Percentiles rank a stretch among this genome's conserved stretches.
Evolutionary conservation across 1,284 basidiomycete species (phyloP).

Genomic region (Mycena citricolor): DNA sequence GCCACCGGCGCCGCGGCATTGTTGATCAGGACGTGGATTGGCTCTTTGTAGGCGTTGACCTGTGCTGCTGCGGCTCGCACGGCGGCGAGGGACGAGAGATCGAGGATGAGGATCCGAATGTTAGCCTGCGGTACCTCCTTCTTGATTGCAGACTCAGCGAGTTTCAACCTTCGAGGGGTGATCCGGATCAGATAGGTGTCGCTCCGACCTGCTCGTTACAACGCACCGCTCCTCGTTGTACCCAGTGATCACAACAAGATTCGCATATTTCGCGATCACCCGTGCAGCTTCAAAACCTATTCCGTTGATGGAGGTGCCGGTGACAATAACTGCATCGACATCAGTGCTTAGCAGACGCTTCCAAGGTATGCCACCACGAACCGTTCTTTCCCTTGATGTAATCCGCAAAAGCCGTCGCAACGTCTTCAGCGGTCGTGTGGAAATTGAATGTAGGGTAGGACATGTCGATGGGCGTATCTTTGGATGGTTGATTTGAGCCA

Average conservation of each 20-base stretch:
- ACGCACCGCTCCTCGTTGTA: constrained; percentile 1
- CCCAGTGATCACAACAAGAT: constrained; percentile 9
- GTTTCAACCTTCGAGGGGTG: not conserved
- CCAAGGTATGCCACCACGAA: not conserved
- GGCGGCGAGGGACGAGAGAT: constrained; percentile 7
- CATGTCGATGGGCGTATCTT: no score
- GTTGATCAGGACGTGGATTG: constrained; percentile 7
- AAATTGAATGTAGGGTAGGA: constrained; percentile 2
- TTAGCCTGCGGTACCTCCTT: not conserved
- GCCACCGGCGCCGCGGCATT: not conserved
- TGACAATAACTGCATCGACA: constrained; percentile 3
- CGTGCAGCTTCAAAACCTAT: constrained; percentile 10
- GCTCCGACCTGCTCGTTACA: no score
- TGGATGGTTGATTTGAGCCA: no score
- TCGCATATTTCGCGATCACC: constrained; percentile 9
- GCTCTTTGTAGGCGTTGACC: constrained; percentile 7
- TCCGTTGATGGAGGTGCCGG: constrained; percentile 8
- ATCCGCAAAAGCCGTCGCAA: constrained; percentile 1
- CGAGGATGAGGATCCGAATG: constrained; percentile 5
- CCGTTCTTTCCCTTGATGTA: constrained; percentile 10
- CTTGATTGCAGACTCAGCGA: constrained; percentile 3
- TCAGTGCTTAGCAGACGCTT: not conserved
- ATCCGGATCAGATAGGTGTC: no score
- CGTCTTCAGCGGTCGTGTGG: constrained; percentile 8
- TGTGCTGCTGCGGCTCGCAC: constrained; percentile 8